phyloP scores from a whole-genome alignment of 2,329 filamentous ascomycete species.

The Exophiala calicioides region DNA sequence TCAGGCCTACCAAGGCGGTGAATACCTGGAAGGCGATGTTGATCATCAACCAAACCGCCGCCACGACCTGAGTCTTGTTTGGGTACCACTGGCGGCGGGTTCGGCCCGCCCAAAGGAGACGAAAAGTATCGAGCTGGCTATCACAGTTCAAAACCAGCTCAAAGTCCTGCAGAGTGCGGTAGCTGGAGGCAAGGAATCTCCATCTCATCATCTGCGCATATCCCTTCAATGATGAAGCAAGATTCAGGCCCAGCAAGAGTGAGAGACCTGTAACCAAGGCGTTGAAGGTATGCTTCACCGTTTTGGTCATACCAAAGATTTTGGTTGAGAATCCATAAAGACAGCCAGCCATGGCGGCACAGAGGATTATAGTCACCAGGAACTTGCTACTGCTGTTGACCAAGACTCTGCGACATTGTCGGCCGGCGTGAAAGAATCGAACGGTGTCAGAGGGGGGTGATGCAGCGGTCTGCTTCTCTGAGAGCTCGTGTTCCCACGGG shows the following conservation, averaged over 20 bases:
- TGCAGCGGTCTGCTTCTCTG: conserved; percentile 16
- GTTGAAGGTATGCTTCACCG: conserved; percentile 23
- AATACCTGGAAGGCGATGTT: conserved; percentile 22
- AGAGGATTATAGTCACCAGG: conserved; percentile 22
- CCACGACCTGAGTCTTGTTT: conserved; percentile 21
- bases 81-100: conserved; percentile 14
- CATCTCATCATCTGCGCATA: too few relatives aligned
- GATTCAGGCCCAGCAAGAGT: too few relatives aligned
- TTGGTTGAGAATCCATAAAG: conserved; percentile 20
- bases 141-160: conserved; percentile 25
- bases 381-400: conserved; percentile 22
- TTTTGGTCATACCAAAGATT: conserved; percentile 9
- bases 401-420: conserved; percentile 20
- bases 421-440: conserved; percentile 22
- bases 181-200: too few relatives aligned
- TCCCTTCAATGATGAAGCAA: too few relatives aligned
- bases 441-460: conserved; percentile 12
- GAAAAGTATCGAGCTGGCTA: conserved; percentile 19
- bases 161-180: conserved; percentile 19
- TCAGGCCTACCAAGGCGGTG: conserved; percentile 26
- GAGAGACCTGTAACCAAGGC: too few relatives aligned
- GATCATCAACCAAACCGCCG: conserved; percentile 19
- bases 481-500: conserved; percentile 24
- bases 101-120: conserved; percentile 24
- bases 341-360: conserved; percentile 15